phyloP scores from a whole-genome alignment of 495 filamentous ascomycete genomes.

The Ascobolus immersus region DNA sequence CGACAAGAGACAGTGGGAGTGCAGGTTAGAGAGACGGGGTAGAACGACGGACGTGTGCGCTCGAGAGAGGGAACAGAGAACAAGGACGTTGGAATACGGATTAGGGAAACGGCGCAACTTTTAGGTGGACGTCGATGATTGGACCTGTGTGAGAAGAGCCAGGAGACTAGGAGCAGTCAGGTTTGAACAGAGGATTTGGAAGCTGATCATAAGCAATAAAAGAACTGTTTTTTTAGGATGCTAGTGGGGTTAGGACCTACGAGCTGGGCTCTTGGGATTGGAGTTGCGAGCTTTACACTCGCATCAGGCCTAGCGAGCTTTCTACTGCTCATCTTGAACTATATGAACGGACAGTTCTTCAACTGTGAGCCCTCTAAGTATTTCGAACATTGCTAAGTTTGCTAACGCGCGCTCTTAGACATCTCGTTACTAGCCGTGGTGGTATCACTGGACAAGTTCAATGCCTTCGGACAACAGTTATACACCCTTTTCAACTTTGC shows the following conservation, averaged over 20 bases:
- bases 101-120: neutral
- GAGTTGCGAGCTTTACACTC: conserved; percentile 8
- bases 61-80: neutral
- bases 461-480: conserved; percentile 9
- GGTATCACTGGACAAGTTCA: conserved; percentile 9
- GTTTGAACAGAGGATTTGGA: neutral
- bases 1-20: no score
- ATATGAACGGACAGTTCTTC: conserved; percentile 6
- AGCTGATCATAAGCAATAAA: neutral
- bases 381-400: neutral
- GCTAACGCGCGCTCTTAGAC: conserved; percentile 2
- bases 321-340: conserved; percentile 7
- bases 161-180: neutral
- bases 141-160: neutral
- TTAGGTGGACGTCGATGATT: neutral
- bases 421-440: conserved; percentile 6
- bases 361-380: conserved; percentile 5
- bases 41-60: no score
- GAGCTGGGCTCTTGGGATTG: conserved; percentile 11
- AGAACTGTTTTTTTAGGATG: neutral
- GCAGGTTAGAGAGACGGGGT: no score
- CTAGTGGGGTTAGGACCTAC: conserved; percentile 7
- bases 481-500: conserved; percentile 7
- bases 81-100: neutral
- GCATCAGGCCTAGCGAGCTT: conserved; percentile 6